These are phyloP conservation scores for Adansonia digitata DNA, from an alignment of 345 rosid genomes.

Conservation along the genomic window DNA sequence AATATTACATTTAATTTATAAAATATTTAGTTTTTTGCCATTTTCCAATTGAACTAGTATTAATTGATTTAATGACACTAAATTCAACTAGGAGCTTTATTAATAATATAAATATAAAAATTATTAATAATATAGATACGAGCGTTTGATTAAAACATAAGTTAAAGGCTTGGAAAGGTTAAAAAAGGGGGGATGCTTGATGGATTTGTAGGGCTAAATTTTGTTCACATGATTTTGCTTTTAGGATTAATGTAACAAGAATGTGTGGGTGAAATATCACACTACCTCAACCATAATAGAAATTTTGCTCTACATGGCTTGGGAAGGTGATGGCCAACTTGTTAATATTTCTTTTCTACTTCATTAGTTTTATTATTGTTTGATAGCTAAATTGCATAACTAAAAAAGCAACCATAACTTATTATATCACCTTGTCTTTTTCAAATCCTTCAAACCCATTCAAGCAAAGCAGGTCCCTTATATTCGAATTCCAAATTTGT, in stretches of 20 bases:
- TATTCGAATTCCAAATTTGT: neutral
- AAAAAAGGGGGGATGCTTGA: neutral
- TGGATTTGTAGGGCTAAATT: conserved; percentile 7
- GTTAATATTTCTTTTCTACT: neutral
- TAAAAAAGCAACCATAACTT: neutral
- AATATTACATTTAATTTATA: too few relatives aligned
- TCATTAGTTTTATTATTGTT: neutral
- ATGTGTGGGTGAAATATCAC: conserved; percentile 26
- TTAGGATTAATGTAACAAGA: neutral
- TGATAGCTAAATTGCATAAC: neutral
- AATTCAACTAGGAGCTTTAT: too few relatives aligned
- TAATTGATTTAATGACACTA: too few relatives aligned
- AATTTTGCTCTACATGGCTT: neutral
- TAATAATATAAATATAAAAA: too few relatives aligned
- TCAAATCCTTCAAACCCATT: neutral
- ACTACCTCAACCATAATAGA: conserved; percentile 10
- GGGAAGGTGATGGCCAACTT: conserved; percentile 7
- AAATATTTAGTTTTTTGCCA: too few relatives aligned
- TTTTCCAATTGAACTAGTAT: too few relatives aligned
- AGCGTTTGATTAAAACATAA: neutral
- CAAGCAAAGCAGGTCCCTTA: neutral
- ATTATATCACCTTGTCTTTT: neutral
- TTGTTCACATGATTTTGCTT: conserved; percentile 8
- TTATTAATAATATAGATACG: too few relatives aligned
- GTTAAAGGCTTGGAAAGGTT: conserved; percentile 14